Base-by-base conservation (phyloP, 2,329 filamentous ascomycete species). In the Ascochyta viciae-villosae region DNA sequence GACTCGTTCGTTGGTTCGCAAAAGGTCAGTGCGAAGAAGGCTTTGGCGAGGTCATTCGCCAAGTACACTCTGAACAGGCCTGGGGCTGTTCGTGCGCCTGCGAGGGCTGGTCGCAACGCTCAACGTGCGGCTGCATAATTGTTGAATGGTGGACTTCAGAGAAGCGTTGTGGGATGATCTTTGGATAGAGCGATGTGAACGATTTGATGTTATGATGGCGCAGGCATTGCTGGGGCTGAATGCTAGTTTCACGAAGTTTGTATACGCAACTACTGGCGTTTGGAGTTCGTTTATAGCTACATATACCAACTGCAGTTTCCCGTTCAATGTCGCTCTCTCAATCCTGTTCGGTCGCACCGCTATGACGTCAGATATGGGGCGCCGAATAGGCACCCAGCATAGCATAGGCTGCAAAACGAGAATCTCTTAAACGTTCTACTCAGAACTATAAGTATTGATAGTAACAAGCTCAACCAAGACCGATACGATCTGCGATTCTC, bases 21-120 rank as follows among this genome's bases (percentile, higher is more conserved):
- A 76, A 99, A 99, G 81, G 87, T 98, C 69, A 96, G 91, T 80
- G 95, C 91, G 80, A 99, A 98, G 85, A 97, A 96, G 82, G 92
- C 95, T 15, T 84, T 99, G 40, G 90, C 92, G 0, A 85, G 95
- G 57, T 92, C 95, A 4, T 99, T 99, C 80, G 92, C 95, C 70
- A 99, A 99, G 81, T 99, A 98, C 74, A 83, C 81, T 7, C 73
- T 83, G 26, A 75, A 75, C 38, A 64, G 77, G 38, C 79, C 80
- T 35, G 80, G 79, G 34, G 77, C 77, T 34, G 76, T 77, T 24
- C 67, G 68, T 16, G 61, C 65, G 15, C 61, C 66, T 15, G 49
- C 58, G 13, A 64, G 69, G 43, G 65, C 60, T 39, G 67, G 66
- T n/a, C 62, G 70, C 44, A 66, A 70, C 41, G 59, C 63, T 22